Evolutionary conservation across 139 green algal species (phyloP), one percentile per base, ranked within the genome.

Genomic region (Tetratostichococcus sp.): DNA sequence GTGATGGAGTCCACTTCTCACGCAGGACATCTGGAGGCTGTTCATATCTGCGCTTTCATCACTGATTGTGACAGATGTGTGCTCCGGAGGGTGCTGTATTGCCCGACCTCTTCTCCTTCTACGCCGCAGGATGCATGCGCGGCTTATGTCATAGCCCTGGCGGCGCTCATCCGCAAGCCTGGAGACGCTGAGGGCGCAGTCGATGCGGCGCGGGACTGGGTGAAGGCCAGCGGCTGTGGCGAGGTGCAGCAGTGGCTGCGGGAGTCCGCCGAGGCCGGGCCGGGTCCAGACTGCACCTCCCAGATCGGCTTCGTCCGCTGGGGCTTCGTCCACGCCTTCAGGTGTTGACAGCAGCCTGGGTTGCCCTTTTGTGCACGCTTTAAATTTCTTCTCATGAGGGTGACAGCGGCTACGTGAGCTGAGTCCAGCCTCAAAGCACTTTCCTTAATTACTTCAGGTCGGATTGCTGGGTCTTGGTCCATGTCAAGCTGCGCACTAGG

Each of bases 121-220:
- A 50, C 8, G 17, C 4, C 19, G 50, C 84, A 80, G 65, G 39
- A 87, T 23, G 67, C 70, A 50, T 85, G 66, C 31, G 84, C 76
- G 0, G 71, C 70, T 0, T 89, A 89, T 74, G 79, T 76, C 65
- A 58, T 87, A 0, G 79, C 84, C 1, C 26, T 77, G 1, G 75
- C 76, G 0, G 57, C 79, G 57, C 82, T 89, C 14, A 79, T 89
- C 2, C 32, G 50, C 1, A 25, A 43, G 6, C 71, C 79, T 0
- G 78, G 74, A 0, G 79, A 89, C 26, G 77, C 71, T 1, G 43
- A 67, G 14, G 84, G 62, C 4, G 82, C 82, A 14, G 57, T 11
- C 11, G 39, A 6, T 11, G 39, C 81, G 11, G 73, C 33, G 35
- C 22, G 30, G 16, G 31, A 31, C 22, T 86, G 83, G 80, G 71